These are phyloP conservation scores for Geum urbanum DNA, from an alignment of 306 rosid species.

Conservation along the genomic window DNA sequence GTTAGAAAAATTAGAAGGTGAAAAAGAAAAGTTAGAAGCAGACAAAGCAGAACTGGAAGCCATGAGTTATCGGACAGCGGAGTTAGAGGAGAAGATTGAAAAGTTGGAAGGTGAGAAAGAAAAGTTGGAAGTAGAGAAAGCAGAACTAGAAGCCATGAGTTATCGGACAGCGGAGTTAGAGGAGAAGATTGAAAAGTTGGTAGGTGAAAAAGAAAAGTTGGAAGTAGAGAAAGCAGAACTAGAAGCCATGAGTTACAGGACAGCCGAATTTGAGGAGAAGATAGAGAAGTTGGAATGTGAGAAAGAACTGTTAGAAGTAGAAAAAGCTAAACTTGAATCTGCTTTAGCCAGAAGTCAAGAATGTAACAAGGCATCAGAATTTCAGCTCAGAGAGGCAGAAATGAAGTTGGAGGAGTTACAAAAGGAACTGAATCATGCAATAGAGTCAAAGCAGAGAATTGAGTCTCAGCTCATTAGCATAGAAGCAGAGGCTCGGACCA, in stretches of 20 bases:
- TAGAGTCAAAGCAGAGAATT: slow-evolving; percentile 48
- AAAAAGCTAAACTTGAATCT: slow-evolving; percentile 33
- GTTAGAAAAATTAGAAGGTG: slow-evolving; percentile 24
- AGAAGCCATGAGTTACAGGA: slow-evolving; percentile 13
- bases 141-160: slow-evolving; percentile 34
- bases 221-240: slow-evolving; percentile 25
- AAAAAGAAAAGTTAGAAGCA: slow-evolving; percentile 33
- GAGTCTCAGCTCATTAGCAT: slow-evolving; percentile 61
- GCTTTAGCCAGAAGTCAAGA: slow-evolving; percentile 53
- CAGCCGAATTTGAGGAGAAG: slow-evolving; percentile 32
- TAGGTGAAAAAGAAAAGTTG: slow-evolving; percentile 38
- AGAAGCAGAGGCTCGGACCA: slow-evolving; percentile 54
- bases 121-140: slow-evolving; percentile 17
- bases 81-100: slow-evolving; percentile 46
- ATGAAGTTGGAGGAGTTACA: slow-evolving; percentile 57
- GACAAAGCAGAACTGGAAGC: slow-evolving; percentile 52
- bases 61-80: slow-evolving; percentile 34
- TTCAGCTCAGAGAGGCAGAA: slow-evolving; percentile 52
- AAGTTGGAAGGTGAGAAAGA: neutral
- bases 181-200: slow-evolving; percentile 48
- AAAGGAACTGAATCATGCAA: slow-evolving; percentile 46
- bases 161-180: slow-evolving; percentile 46
- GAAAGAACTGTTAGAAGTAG: slow-evolving; percentile 29
- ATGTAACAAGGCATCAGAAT: slow-evolving; percentile 44
- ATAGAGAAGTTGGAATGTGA: slow-evolving; percentile 53